phyloP scores from a whole-genome alignment of 2,329 filamentous ascomycete species.

The Penicillium occitanis region DNA sequence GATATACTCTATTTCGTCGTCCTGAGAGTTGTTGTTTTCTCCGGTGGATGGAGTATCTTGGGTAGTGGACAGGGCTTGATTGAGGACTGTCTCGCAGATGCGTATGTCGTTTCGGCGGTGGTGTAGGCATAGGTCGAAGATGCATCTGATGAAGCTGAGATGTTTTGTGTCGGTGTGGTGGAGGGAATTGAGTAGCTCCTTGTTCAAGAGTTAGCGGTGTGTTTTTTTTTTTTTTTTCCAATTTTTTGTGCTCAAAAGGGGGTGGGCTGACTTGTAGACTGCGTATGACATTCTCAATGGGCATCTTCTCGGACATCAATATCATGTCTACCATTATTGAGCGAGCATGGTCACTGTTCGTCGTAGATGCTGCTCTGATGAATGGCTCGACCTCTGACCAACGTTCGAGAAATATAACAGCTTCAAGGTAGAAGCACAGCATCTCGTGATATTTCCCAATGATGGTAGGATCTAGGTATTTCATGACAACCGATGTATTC shows the following conservation, averaged over 20 bases:
- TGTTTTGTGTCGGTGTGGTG: not conserved
- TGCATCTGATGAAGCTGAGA: conserved; percentile 51
- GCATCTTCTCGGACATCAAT: conserved; percentile 2
- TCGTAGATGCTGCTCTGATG: not conserved
- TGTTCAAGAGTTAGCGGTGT: not conserved
- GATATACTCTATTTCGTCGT: conserved; percentile 59
- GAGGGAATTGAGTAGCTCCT: not conserved
- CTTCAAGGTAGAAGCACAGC: conserved; percentile 16
- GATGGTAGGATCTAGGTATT: not conserved
- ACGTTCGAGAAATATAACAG: not conserved
- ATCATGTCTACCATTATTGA: conserved; percentile 13
- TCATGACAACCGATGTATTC: not conserved
- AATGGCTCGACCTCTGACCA: not conserved
- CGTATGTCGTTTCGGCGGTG: conserved; percentile 31
- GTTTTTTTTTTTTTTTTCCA: too few relatives aligned
- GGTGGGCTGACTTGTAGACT: not conserved
- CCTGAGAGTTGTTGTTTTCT: conserved; percentile 43
- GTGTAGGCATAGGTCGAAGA: conserved; percentile 56
- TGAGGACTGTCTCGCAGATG: conserved; percentile 27
- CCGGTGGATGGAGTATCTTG: conserved; percentile 23
- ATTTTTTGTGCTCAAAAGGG: not conserved
- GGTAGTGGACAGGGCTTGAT: conserved; percentile 34
- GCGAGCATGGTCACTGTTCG: not conserved
- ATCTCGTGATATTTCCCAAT: conserved; percentile 1
- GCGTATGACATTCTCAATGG: not conserved